Conservation (phyloP, 345 rosid species). For the Acer campestre region DNA sequence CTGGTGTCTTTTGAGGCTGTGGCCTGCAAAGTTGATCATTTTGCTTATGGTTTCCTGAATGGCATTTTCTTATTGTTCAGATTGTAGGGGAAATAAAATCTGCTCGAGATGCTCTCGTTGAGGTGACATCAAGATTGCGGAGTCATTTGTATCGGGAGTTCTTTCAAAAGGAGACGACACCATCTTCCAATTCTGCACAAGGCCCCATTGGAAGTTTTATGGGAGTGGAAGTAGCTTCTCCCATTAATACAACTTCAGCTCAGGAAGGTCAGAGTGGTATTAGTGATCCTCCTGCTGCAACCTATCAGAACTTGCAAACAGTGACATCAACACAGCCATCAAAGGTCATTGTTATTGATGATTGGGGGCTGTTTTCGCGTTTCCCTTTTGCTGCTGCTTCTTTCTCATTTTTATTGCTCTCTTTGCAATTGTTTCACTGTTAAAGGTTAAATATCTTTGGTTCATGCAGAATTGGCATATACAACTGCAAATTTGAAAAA, state of each 20-base stretch:
- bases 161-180: slow-evolving; percentile 61
- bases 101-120: slow-evolving; percentile 93
- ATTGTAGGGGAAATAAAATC: slow-evolving; percentile 90
- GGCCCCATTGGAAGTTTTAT: slow-evolving; percentile 50
- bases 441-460: too few relatives aligned
- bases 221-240: slow-evolving; percentile 57
- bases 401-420: too few relatives aligned
- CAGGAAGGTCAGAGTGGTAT: slow-evolving; percentile 50
- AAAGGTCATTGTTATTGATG: slow-evolving; percentile 48
- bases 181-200: slow-evolving; percentile 44
- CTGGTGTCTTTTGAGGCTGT: slow-evolving; percentile 8
- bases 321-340: slow-evolving; percentile 36
- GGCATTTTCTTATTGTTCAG: slow-evolving; percentile 42
- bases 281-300: slow-evolving; percentile 33
- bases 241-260: slow-evolving; percentile 42
- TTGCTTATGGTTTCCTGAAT: slow-evolving; percentile 21
- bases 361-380: background rate
- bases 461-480: too few relatives aligned
- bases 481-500: background rate
- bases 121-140: slow-evolving; percentile 73
- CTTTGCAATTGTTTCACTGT: too few relatives aligned
- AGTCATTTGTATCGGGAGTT: slow-evolving; percentile 72
- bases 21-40: background rate
- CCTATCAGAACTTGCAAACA: slow-evolving; percentile 41
- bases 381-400: background rate